These are phyloP conservation scores for Handroanthus guayacan DNA, from an alignment of 257 asterid species.

Conservation along the genomic window DNA sequence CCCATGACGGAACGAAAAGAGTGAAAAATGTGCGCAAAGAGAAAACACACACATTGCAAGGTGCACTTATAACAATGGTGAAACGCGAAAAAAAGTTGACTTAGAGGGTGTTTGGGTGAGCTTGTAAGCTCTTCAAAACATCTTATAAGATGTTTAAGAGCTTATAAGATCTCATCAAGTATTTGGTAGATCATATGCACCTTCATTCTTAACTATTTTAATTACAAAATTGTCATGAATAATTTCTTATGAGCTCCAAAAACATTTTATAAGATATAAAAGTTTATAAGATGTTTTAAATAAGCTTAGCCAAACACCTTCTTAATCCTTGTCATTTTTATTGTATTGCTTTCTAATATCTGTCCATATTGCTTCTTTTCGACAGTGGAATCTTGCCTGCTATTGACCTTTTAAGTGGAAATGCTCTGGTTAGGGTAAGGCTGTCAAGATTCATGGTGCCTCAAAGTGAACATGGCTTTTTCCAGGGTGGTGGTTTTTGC, in stretches of 20 bases:
- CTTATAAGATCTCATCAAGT: no score
- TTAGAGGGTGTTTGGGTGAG: not conserved
- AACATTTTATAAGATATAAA: no score
- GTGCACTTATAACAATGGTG: slow-evolving; percentile 1
- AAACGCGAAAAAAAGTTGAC: not conserved
- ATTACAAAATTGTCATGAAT: no score
- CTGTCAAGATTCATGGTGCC: not conserved
- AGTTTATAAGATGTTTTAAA: no score
- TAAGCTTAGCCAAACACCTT: no score
- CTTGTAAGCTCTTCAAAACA: no score
- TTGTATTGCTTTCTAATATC: slow-evolving; percentile 20
- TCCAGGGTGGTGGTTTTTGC: no score
- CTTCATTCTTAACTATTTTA: no score
- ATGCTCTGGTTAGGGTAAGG: slow-evolving; percentile 72
- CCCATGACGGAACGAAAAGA: not conserved
- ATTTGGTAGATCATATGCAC: no score
- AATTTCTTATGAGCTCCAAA: no score
- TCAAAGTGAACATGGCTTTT: no score
- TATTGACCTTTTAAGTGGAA: slow-evolving; percentile 52
- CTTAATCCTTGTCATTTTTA: not conserved
- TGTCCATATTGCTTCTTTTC: slow-evolving; percentile 29
- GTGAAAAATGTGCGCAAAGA: slow-evolving; percentile 9
- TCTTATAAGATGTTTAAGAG: no score
- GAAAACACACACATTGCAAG: not conserved
- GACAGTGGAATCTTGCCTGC: slow-evolving; percentile 90